Base-by-base conservation (phyloP, 1,284 basidiomycete genomes). In the Schizophyllum amplum region DNA sequence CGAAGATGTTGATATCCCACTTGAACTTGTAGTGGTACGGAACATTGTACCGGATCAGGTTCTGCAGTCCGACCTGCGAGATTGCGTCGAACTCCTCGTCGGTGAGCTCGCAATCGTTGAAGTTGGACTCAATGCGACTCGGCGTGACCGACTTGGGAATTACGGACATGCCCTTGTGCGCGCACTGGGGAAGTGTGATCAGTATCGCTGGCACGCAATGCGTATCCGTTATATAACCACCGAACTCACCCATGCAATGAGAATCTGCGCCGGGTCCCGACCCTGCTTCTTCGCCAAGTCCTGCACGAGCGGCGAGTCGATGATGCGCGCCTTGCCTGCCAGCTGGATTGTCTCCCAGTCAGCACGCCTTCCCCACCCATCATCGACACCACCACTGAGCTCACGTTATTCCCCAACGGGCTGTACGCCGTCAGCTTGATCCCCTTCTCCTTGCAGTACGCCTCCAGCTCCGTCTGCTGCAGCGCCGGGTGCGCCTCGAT, bases 51-150 rank as follows among this genome's bases (percentile, higher is more conserved):
- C 51, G 51, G 17, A 24, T 24, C 24, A 23, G 51, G 17, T 33
- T 13, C 25, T 52, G 9, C 20, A 21, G 48, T 20, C 51, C 55
- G 6, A 56, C 13, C 23, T 49, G 24, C 21, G 20, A 46, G 65
- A 83, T 69, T 59, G 66, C 69, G 59, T 78, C 69, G 66, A 80
- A 78, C 65, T 82, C 81, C 51, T 76, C 75, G 52, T 76, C 68
- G 52, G 69, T 66, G 47, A 86, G 75, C 63, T 77, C 71, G 63
- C 84, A 69, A 63, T 82, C 72, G 61, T 79, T 67, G 68, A 84
- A 79, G 73, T 85, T 85, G 62, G 77, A 75, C 63, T 71, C 66
- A 67, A 81, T 76, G 52, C 78, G 74, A 23, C 71, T 69, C 70
- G 64, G 48, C 47, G 54, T 52, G 57, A 82, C 82, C 55, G 70